Evolutionary conservation across 495 filamentous ascomycete genomes (phyloP).

Genomic region (Neurospora sp.): DNA sequence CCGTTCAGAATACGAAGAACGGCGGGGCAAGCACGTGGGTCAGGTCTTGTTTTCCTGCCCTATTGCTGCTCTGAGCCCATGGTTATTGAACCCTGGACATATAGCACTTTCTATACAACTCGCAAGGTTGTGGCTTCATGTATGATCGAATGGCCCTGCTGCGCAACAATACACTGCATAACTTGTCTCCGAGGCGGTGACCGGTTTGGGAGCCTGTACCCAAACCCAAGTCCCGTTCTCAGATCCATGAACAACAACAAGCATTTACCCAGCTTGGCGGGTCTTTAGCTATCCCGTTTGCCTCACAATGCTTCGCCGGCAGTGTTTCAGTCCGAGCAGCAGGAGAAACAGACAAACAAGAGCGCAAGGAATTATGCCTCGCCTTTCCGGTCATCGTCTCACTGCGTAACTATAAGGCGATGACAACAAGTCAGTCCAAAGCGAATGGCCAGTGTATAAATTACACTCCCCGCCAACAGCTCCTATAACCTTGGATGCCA

Average conservation of each 20-base stretch:
- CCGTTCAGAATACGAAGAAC: background rate
- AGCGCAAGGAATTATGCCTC: background rate
- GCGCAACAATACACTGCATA: background rate
- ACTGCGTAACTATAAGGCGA: background rate
- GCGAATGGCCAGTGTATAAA: background rate
- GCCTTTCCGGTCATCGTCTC: background rate
- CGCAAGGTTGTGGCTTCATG: background rate
- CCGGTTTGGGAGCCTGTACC: background rate
- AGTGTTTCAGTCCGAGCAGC: background rate
- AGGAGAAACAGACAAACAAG: background rate
- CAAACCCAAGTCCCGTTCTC: background rate
- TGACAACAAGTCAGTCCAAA: background rate
- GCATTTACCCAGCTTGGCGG: background rate
- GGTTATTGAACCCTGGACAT: background rate
- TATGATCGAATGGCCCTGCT: background rate
- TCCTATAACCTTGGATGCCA: background rate
- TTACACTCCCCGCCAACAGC: background rate
- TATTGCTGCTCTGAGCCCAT: background rate
- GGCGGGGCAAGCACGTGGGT: background rate
- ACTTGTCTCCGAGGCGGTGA: background rate
- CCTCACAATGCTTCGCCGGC: background rate
- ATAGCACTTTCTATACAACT: background rate
- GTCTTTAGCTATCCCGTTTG: background rate
- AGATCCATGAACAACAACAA: background rate
- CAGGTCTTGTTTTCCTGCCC: background rate